Base-by-base conservation (phyloP, 768 basidiomycete species). In the Suillus subaureus region DNA sequence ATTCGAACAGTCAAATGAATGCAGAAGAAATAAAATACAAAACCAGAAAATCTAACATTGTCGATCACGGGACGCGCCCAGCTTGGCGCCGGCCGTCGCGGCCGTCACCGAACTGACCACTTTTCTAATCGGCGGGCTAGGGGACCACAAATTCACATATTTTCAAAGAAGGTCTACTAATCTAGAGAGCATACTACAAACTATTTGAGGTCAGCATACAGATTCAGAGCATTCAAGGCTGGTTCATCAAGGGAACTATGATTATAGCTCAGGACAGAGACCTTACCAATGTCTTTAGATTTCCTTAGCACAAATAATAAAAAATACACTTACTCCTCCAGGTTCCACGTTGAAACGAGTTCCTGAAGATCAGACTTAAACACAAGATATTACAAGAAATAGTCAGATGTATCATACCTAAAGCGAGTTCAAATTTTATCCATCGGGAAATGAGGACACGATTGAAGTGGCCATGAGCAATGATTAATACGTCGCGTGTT, bases 401-500 rank as follows among this genome's bases (percentile, higher is more conserved):
- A 51, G 37, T 56, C 35, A 51, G 45, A 31, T 16, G 16, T 18
- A 60, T 71, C 79, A 15, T 77, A 87, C 88, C 89, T 43, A 86
- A 76, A 13, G 75, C 75, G 28, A 93, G 79, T 4, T 88, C 87
- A 70, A 93, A 86, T 31, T 84, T 78, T 67, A 92, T 86, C 94
- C 94, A 97, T 56, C 94, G 89, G 16, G 93, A 81, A 62, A 96
- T 90, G 70, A 94, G 81, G 56, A 85, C 84, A 47, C 91, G 86
- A 62, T 85, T 92, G 75, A 87, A 87, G 76, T 95, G 91, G 1
- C 92, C 95, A 76, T 98, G 96, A 1, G 94, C 93, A 66, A 98
- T 87, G 71, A 99, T 90, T 65, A 96, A 84, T 12, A 95, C 89
- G 70, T 97, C 94, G 26, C 91, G 85, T 26, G 85, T 83, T 62